A percentile compares a stretch with the other conserved stretches of the same genome.
Conservation (phyloP, 768 basidiomycete genomes). For the Fomitopsis serialis region DNA sequence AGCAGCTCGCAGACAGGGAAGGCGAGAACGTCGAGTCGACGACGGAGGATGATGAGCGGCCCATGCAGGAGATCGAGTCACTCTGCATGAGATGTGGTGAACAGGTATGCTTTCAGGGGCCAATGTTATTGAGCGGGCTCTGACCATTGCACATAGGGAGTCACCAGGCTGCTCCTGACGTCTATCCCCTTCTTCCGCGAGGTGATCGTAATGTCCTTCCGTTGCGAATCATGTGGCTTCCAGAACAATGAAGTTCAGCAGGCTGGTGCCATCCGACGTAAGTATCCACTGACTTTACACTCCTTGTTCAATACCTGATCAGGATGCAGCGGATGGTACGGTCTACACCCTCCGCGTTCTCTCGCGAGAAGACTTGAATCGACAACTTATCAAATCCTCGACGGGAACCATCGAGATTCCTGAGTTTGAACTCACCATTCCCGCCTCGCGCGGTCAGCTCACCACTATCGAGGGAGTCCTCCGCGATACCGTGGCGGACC, state of each 20-base stretch:
- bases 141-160: slow-evolving; percentile 53
- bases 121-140: too few species aligned
- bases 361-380: slow-evolving; percentile 72
- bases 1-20: slow-evolving; percentile 13
- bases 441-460: slow-evolving; percentile 82
- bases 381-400: slow-evolving; percentile 89
- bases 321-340: slow-evolving; percentile 66
- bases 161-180: slow-evolving; percentile 84
- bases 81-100: slow-evolving; percentile 92
- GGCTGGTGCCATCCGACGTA: slow-evolving; percentile 81
- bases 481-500: slow-evolving; percentile 74
- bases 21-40: background rate
- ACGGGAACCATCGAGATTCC: slow-evolving; percentile 79
- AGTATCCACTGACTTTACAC: slow-evolving; percentile 21
- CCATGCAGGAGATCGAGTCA: slow-evolving; percentile 81
- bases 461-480: slow-evolving; percentile 96
- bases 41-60: slow-evolving; percentile 50
- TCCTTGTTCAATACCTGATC: background rate
- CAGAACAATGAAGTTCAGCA: slow-evolving; percentile 93
- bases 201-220: slow-evolving; percentile 94
- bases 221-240: slow-evolving; percentile 88
- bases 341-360: slow-evolving; percentile 78
- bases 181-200: slow-evolving; percentile 94
- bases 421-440: slow-evolving; percentile 88
- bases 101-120: slow-evolving; percentile 61